Evolutionary conservation across 2,329 filamentous ascomycete species (phyloP).

Genomic region (Cercospora zeae-maydis): DNA sequence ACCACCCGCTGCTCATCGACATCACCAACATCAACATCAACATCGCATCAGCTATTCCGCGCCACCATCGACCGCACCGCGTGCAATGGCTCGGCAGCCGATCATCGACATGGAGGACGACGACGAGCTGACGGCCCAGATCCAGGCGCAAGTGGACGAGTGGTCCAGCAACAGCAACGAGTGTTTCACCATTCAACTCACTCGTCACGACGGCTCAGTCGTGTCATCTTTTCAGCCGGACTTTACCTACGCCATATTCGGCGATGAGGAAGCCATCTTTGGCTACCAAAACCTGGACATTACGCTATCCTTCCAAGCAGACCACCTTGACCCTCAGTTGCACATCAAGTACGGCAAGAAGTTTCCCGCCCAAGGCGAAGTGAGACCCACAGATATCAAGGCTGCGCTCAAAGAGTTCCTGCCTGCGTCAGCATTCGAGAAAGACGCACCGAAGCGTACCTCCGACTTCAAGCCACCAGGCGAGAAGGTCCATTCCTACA

Average conservation of each 20-base stretch:
- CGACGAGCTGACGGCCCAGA: conserved; percentile 27
- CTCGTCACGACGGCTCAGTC: conserved; percentile 49
- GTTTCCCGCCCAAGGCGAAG: conserved; percentile 65
- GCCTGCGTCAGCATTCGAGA: conserved; percentile 56
- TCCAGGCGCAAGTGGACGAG: conserved; percentile 32
- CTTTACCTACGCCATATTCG: conserved; percentile 90
- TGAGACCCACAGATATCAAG: conserved; percentile 65
- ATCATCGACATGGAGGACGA: conserved; percentile 19
- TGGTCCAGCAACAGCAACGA: conserved; percentile 60
- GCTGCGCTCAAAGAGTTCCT: conserved; percentile 63
- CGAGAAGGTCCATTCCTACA: conserved; percentile 62
- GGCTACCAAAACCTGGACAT: conserved; percentile 82
- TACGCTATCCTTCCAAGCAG: conserved; percentile 63
- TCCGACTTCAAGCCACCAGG: conserved; percentile 69
- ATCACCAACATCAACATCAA: neutral
- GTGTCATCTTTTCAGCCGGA: conserved; percentile 64
- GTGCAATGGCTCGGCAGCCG: neutral
- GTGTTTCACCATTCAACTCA: conserved; percentile 59
- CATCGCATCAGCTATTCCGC: neutral
- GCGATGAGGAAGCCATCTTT: conserved; percentile 87
- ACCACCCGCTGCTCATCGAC: conserved; percentile 1
- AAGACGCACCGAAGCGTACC: conserved; percentile 35
- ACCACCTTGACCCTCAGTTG: conserved; percentile 76
- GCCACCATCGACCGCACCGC: neutral
- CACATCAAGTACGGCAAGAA: conserved; percentile 68